Evolutionary conservation across 2,329 filamentous ascomycete species (phyloP).

Genomic region (Fusarium chlamydosporum): DNA sequence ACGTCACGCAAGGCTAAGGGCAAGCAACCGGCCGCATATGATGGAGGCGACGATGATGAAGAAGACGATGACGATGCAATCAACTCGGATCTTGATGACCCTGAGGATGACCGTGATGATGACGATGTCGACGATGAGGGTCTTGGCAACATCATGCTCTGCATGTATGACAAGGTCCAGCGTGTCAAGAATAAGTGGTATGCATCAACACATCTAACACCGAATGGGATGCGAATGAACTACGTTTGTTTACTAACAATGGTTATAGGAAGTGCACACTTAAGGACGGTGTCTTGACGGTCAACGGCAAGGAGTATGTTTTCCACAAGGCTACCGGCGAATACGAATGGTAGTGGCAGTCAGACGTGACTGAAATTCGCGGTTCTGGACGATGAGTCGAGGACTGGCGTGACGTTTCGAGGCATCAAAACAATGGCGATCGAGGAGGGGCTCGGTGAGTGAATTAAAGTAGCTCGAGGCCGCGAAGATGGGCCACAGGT

Average conservation of each 20-base stretch:
- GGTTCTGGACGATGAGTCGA: slow-evolving; percentile 19
- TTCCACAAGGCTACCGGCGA: slow-evolving; percentile 98
- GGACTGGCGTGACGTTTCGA: slow-evolving; percentile 1
- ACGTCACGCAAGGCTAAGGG: slow-evolving; percentile 47
- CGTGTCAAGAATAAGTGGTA: slow-evolving; percentile 98
- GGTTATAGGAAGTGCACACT: slow-evolving; percentile 88
- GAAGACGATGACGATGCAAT: slow-evolving; percentile 92
- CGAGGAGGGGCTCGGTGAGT: neutral
- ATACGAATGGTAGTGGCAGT: slow-evolving; percentile 85
- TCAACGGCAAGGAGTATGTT: slow-evolving; percentile 94
- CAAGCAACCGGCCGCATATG: slow-evolving; percentile 65
- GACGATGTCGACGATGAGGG: slow-evolving; percentile 90
- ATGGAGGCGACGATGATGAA: slow-evolving; percentile 72
- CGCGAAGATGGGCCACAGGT: slow-evolving; percentile 23
- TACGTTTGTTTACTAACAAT: slow-evolving; percentile 31
- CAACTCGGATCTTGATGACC: slow-evolving; percentile 97
- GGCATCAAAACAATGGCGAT: slow-evolving; percentile 32
- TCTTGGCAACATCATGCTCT: slow-evolving; percentile 92
- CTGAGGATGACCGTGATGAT: slow-evolving; percentile 86
- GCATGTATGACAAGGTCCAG: slow-evolving; percentile 99
- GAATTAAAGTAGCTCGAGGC: slow-evolving; percentile 17
- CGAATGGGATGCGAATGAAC: neutral
- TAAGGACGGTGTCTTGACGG: slow-evolving; percentile 94
- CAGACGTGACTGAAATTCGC: slow-evolving; percentile 2
- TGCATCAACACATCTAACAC: slow-evolving; percentile 45